phyloP scores from a whole-genome alignment of 768 basidiomycete species.

The Termitomyces sp. region DNA sequence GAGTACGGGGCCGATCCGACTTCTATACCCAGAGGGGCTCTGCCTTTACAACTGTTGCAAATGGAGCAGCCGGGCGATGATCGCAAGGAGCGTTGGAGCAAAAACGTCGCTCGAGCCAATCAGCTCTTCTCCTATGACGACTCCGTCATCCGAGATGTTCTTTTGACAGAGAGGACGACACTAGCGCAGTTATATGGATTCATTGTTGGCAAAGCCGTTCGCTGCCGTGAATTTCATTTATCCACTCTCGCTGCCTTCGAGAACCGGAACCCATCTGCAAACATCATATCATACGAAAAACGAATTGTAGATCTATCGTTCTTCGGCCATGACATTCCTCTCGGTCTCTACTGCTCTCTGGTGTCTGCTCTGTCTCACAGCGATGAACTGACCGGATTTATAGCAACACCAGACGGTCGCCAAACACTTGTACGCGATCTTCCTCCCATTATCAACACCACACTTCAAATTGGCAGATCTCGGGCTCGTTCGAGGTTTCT shows the following conservation, averaged over 20 bases:
- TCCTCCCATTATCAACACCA: conserved; percentile 40
- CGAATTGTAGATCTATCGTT: conserved; percentile 56
- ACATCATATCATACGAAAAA: conserved; percentile 46
- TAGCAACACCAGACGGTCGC: conserved; percentile 42
- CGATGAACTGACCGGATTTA: conserved; percentile 48
- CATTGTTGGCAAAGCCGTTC: conserved; percentile 57
- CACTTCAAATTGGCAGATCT: conserved; percentile 54
- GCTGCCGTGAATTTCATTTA: conserved; percentile 62
- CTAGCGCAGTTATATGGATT: conserved; percentile 74
- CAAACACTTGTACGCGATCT: conserved; percentile 48
- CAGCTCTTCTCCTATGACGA: conserved; percentile 51
- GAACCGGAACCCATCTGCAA: conserved; percentile 24
- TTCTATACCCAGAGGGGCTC: conserved; percentile 22
- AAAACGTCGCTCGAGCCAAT: conserved; percentile 38
- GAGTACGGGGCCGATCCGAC: conserved; percentile 46
- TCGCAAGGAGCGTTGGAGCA: conserved; percentile 37
- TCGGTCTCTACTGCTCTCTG: conserved; percentile 59
- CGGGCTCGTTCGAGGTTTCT: conserved; percentile 54
- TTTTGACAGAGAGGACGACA: conserved; percentile 67
- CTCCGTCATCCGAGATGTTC: conserved; percentile 47
- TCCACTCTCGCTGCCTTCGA: conserved; percentile 45
- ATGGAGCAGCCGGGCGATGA: conserved; percentile 36
- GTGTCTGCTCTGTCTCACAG: conserved; percentile 52
- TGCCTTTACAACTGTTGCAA: conserved; percentile 42
- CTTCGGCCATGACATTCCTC: conserved; percentile 58